Evolutionary conservation across 2,329 filamentous ascomycete species (phyloP), one percentile per base, ranked within the genome.

Genomic region (Mycosphaerelloides madeirae): DNA sequence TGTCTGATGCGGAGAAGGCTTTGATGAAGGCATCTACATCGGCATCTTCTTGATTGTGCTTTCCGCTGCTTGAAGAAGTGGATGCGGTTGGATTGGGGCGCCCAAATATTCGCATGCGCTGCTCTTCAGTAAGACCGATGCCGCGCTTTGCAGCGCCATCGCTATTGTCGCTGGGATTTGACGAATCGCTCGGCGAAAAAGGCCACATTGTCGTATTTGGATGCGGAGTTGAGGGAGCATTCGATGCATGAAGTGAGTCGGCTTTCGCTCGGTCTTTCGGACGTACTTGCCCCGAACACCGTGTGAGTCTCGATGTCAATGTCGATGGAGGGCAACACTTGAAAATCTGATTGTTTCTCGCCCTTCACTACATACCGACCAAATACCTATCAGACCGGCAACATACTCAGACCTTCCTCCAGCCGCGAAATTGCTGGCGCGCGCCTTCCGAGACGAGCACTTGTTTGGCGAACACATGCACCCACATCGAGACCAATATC

Each of bases 1-100:
- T 31, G 53, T 52, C 53, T 48, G 53, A 40, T 56, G 61, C 46
- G 14, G 47, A 63, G 56, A 77, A 67, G 47, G 73, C 70, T 50
- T 71, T 70, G 43, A 80, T 66, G 41, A 81, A 68, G 46, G 71
- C 65, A 49, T 73, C 68, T 55, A 80, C 70, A 56, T 81, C 78
- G 39, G 70, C 66, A 50, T 80, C 74, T 52, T 74, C 72, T 60
- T 72, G 65, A 56, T 76, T 31, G 65, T 55, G 70, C 65, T 48
- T 67, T 62, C 55, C 66, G 55, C 43, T 54, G 49, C 48, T 34
- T 34, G 52, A 61, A 60, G 49, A 39, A 31, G 53, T 31, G 12
- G 53, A 41, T 22, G 49, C 41, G 41, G 41, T 20, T 38, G 54
- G 48, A 38, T 43, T 44, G 33, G 53, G 48, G 9, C 46, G 52